Conservation (phyloP, 805 yeast genomes). For the Kodamaea restingae region DNA sequence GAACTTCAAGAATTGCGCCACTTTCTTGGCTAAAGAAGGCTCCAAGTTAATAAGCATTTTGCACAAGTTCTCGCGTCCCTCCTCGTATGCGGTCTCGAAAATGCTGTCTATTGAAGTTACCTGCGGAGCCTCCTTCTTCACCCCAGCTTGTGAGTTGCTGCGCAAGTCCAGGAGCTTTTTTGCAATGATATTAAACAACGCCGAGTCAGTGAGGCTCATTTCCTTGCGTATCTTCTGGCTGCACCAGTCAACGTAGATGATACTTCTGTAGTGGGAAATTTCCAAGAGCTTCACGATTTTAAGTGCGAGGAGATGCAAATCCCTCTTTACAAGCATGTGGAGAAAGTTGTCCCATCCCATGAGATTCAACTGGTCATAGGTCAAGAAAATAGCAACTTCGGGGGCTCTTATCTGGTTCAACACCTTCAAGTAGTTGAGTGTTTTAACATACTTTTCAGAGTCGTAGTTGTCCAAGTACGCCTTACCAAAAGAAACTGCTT, state of each 20-base stretch:
- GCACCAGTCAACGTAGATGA: slow-evolving; percentile 77
- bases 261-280: slow-evolving; percentile 33
- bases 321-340: slow-evolving; percentile 53
- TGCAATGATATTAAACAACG: slow-evolving; percentile 48
- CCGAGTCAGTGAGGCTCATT: slow-evolving; percentile 52
- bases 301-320: slow-evolving; percentile 58
- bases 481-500: slow-evolving; percentile 87
- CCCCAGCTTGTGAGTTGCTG: slow-evolving; percentile 11
- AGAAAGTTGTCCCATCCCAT: slow-evolving; percentile 57
- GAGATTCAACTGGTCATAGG: slow-evolving; percentile 48
- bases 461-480: slow-evolving; percentile 48
- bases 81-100: slow-evolving; percentile 66
- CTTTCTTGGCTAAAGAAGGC: slow-evolving; percentile 55
- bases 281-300: slow-evolving; percentile 51
- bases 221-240: slow-evolving; percentile 59
- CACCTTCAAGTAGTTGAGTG: slow-evolving; percentile 58
- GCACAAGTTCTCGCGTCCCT: slow-evolving; percentile 73
- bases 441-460: slow-evolving; percentile 58
- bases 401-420: slow-evolving; percentile 64
- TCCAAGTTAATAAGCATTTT: slow-evolving; percentile 66
- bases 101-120: slow-evolving; percentile 50
- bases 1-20: slow-evolving; percentile 58
- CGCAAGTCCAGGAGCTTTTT: slow-evolving; percentile 34
- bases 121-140: slow-evolving; percentile 29
- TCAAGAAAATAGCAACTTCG: slow-evolving; percentile 66